Conservation (phyloP, 2,329 filamentous ascomycete genomes). For the Colletotrichum spinosum region DNA sequence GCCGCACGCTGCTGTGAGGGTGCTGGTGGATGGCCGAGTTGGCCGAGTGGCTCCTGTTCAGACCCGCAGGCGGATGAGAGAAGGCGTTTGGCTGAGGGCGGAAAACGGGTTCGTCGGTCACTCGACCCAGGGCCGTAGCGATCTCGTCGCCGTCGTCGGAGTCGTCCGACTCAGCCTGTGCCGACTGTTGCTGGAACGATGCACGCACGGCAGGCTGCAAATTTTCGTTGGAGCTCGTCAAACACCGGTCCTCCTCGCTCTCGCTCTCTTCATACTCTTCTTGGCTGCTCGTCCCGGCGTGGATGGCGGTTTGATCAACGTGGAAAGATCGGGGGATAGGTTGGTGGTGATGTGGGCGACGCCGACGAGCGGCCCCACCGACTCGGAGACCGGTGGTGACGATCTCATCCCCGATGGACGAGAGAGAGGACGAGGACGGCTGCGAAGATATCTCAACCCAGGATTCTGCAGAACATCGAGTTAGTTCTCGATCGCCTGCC, state of each 20-base stretch:
- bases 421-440: conserved; percentile 92
- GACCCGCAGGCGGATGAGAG: conserved; percentile 77
- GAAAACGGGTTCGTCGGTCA: conserved; percentile 69
- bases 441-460: conserved; percentile 96
- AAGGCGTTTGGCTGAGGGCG: conserved; percentile 93
- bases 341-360: conserved; percentile 54
- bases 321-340: conserved; percentile 49
- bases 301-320: conserved; percentile 52
- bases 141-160: conserved; percentile 76
- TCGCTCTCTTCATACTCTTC: conserved; percentile 96
- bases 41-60: conserved; percentile 62
- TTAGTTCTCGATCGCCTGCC: conserved; percentile 16
- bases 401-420: conserved; percentile 87
- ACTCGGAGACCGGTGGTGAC: conserved; percentile 89
- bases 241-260: conserved; percentile 81
- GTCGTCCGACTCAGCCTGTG: conserved; percentile 59
- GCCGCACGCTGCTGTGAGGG: conserved; percentile 62
- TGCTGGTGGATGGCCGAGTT: conserved; percentile 62
- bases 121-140: conserved; percentile 80
- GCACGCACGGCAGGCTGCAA: conserved; percentile 46
- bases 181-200: conserved; percentile 44
- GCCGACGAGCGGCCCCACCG: conserved; percentile 71
- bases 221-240: conserved; percentile 71
- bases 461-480: conserved; percentile 72
- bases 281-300: conserved; percentile 77